Percentiles rank a stretch among this genome's conserved stretches.
phyloP scores from a whole-genome alignment of 352 stramenopile species.

The Elongisporangium undulatum region DNA sequence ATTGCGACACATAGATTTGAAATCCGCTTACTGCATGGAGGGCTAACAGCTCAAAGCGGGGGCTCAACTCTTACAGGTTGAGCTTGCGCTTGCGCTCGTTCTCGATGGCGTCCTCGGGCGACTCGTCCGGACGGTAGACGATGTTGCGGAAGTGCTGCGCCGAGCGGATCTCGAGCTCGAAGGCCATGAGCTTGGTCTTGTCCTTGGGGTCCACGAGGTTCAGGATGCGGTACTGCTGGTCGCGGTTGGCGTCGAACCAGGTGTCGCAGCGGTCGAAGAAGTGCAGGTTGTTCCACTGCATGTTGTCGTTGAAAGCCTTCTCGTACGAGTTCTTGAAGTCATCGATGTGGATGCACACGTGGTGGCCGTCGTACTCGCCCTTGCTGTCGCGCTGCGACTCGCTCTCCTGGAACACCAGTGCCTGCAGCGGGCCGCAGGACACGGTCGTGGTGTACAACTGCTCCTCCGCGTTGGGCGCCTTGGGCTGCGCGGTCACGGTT shows the following conservation, averaged over 20 bases:
- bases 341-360: constrained; percentile 73
- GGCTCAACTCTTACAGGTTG: constrained; percentile 28
- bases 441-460: constrained; percentile 40
- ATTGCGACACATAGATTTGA: not conserved
- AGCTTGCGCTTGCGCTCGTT: constrained; percentile 59
- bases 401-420: constrained; percentile 61
- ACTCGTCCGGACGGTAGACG: constrained; percentile 52
- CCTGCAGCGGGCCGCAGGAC: constrained; percentile 47
- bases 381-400: constrained; percentile 44
- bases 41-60: not conserved
- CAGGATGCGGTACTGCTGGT: constrained; percentile 73
- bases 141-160: constrained; percentile 66
- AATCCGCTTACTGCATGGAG: not conserved
- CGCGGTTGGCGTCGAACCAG: constrained; percentile 53
- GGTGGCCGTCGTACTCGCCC: constrained; percentile 69
- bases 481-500: constrained; percentile 31
- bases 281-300: constrained; percentile 70
- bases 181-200: constrained; percentile 58
- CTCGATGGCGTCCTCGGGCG: constrained; percentile 38
- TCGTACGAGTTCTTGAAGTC: constrained; percentile 65
- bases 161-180: constrained; percentile 71
- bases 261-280: constrained; percentile 73
- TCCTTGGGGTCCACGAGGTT: constrained; percentile 58
- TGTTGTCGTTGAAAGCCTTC: constrained; percentile 44
- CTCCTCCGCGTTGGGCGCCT: constrained; percentile 7